Conservation (phyloP, 2,329 filamentous ascomycete genomes). For the Tolypocladium tundrense region DNA sequence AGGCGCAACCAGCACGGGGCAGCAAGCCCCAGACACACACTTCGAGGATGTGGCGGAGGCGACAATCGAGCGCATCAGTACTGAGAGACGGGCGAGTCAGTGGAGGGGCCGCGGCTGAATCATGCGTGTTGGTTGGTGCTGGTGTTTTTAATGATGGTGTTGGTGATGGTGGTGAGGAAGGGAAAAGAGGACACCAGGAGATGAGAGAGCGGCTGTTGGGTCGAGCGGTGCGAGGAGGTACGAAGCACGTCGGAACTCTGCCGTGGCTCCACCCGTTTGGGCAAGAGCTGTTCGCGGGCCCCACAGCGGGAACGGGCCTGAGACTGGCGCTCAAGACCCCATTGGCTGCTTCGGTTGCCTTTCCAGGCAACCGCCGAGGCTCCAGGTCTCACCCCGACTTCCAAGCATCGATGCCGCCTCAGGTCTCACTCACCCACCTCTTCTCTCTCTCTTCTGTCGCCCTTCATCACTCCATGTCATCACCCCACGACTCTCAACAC, state of each 20-base stretch:
- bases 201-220: not conserved
- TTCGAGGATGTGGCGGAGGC: not conserved
- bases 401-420: not conserved
- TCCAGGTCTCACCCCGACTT: not conserved
- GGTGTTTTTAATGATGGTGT: not conserved
- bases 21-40: not conserved
- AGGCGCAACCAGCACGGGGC: not conserved
- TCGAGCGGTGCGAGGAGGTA: not conserved
- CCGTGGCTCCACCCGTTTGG: not conserved
- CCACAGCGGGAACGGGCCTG: not conserved
- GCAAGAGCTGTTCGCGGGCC: not conserved
- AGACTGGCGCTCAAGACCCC: not conserved
- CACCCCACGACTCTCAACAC: not conserved
- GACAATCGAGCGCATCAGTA: not conserved
- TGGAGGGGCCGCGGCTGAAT: not conserved
- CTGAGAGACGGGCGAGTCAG: not conserved
- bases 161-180: not conserved
- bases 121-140: not conserved
- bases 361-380: not conserved
- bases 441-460: not conserved
- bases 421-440: not conserved
- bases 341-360: not conserved
- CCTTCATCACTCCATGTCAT: not conserved
- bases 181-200: too few relatives aligned
- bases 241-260: not conserved